These are phyloP conservation scores for Rhynchospora breviuscula DNA, from an alignment of 176 grass and related monocot species.

Conservation along the genomic window DNA sequence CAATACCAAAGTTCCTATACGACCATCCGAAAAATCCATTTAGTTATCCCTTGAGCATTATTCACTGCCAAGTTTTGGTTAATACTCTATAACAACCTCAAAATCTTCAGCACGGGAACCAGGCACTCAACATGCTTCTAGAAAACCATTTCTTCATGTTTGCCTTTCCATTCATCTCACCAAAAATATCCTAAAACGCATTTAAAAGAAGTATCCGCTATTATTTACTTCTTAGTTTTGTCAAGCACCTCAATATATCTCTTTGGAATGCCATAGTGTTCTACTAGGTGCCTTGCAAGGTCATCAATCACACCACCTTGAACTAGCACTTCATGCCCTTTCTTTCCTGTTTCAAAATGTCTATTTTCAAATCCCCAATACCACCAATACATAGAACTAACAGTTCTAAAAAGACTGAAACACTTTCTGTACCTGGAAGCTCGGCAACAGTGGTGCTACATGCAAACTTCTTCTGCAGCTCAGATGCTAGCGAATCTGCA, in stretches of 20 bases:
- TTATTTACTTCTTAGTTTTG: slow-evolving; percentile 80
- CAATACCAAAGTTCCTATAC: neutral
- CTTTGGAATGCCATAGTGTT: slow-evolving; percentile 81
- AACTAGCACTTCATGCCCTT: slow-evolving; percentile 74
- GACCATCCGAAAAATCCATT: neutral
- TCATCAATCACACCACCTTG: slow-evolving; percentile 88
- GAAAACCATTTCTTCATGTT: neutral
- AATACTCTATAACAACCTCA: neutral
- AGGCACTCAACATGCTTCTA: neutral
- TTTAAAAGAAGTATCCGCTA: neutral
- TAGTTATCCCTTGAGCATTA: neutral
- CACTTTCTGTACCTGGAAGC: slow-evolving; percentile 55
- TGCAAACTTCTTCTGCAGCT: slow-evolving; percentile 93
- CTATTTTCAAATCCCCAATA: neutral
- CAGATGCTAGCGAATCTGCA: slow-evolving; percentile 65
- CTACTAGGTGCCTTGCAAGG: slow-evolving; percentile 77
- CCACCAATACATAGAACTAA: neutral
- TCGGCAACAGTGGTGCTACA: slow-evolving; percentile 88
- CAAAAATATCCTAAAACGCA: neutral
- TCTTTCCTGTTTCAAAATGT: slow-evolving; percentile 55
- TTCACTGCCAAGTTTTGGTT: neutral
- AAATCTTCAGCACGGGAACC: neutral
- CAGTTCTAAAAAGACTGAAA: neutral
- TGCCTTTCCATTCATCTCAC: neutral
- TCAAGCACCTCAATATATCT: slow-evolving; percentile 89